Conservation (phyloP, 2,329 filamentous ascomycete species). For the Pezicula carpinea region DNA sequence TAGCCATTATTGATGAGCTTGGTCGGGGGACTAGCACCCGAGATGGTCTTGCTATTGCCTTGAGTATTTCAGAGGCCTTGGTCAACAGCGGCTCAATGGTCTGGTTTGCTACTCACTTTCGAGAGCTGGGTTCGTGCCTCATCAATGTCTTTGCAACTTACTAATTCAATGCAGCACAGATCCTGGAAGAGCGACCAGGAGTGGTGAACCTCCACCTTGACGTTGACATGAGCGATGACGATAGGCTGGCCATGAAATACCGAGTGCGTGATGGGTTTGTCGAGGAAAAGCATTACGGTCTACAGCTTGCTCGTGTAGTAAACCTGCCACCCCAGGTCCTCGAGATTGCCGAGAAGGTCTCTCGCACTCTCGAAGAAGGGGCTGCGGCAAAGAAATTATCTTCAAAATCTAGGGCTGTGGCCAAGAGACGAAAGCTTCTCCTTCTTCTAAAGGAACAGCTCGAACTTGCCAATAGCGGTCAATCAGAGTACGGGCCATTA, state of each 20-base stretch:
- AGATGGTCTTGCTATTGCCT: constrained; percentile 83
- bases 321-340: constrained; percentile 67
- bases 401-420: constrained; percentile 52
- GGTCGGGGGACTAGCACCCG: constrained; percentile 84
- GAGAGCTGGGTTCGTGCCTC: constrained; percentile 55
- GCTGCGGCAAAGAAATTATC: constrained; percentile 53
- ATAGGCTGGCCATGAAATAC: constrained; percentile 82
- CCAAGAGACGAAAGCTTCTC: constrained; percentile 67
- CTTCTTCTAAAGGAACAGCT: constrained; percentile 70
- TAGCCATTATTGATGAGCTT: constrained; percentile 87
- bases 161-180: constrained; percentile 46
- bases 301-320: constrained; percentile 72
- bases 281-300: constrained; percentile 72
- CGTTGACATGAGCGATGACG: constrained; percentile 55
- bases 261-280: constrained; percentile 70
- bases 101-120: constrained; percentile 94
- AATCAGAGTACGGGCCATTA: constrained; percentile 60
- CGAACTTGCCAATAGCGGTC: constrained; percentile 59
- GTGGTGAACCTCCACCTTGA: constrained; percentile 80
- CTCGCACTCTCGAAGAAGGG: constrained; percentile 54
- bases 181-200: constrained; percentile 69
- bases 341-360: constrained; percentile 61
- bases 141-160: background rate
- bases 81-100: constrained; percentile 74
- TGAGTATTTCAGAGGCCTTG: constrained; percentile 85